A percentile compares a stretch with the other conserved stretches of the same genome.
Evolutionary conservation across 192 early-diverging fungal genomes (phyloP).

Genomic region (Linnemannia exigua): DNA sequence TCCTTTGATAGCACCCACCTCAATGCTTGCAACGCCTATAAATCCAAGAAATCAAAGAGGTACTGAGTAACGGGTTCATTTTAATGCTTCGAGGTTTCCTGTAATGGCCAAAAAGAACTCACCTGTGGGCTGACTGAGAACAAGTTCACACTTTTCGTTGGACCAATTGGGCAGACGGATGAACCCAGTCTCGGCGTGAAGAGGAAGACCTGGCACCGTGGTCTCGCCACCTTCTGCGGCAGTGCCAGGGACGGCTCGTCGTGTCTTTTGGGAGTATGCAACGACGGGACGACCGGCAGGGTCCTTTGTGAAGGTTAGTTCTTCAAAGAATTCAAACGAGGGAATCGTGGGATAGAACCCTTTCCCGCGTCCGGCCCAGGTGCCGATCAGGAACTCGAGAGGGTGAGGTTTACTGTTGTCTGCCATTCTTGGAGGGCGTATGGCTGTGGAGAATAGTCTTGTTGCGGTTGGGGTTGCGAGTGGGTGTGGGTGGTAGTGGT

Average conservation of each 20-base stretch:
- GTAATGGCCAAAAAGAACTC: background rate
- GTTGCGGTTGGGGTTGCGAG: background rate
- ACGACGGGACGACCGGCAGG: conserved; percentile 33
- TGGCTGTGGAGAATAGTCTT: background rate
- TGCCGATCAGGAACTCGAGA: conserved; percentile 47
- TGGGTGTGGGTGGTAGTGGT: background rate
- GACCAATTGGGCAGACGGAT: conserved; percentile 41
- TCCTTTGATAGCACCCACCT: conserved; percentile 28
- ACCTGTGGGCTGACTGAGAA: conserved; percentile 48
- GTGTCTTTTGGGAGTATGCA: conserved; percentile 32
- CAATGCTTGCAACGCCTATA: conserved; percentile 38
- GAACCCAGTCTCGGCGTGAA: conserved; percentile 38
- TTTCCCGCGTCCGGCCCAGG: conserved; percentile 25
- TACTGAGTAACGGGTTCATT: background rate
- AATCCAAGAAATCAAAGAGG: background rate
- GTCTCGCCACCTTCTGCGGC: background rate
- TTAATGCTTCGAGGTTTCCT: background rate
- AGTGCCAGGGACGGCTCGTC: conserved; percentile 16
- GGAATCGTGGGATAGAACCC: conserved; percentile 46
- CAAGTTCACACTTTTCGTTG: conserved; percentile 27
- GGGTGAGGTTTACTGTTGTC: conserved; percentile 33
- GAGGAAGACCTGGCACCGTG: conserved; percentile 17
- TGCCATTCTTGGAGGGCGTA: background rate
- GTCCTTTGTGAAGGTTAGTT: conserved; percentile 40
- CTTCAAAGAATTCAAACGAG: conserved; percentile 43